Evolutionary conservation across 2,329 filamentous ascomycete species (phyloP), one percentile per base, ranked within the genome.

Genomic region (Clonostachys chloroleuca): DNA sequence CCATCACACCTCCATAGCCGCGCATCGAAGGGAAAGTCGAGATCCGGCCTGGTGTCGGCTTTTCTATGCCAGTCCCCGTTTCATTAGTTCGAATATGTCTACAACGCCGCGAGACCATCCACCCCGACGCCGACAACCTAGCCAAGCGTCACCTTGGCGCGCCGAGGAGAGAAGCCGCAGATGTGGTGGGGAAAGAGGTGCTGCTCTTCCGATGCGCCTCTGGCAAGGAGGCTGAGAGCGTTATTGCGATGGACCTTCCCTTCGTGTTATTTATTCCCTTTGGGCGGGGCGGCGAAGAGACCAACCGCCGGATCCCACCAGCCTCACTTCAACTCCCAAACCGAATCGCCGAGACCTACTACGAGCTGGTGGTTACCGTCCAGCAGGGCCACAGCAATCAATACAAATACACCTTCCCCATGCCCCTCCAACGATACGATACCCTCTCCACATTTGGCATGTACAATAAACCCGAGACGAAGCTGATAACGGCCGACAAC

Each of bases 261-360:
- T 99, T 99, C 63, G 89, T 97, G 40, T 81, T 99, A 49, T 97
- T 97, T 68, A 96, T 99, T 63, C 94, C 94, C 3, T 97, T 92
- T 62, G 92, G 92, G 37, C 83, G 91, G 56, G 89, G 90, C 43
- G 91, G 92, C 47, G 89, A 95, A 65, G 94, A 97, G 68, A 85
- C 87, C 24, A 94, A 92, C 56, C 78, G 91, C 56, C 82, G 92
- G 56, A 92, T 97, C 59, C 94, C 94, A 3, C 92, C 94, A 4
- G 92, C 94, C 34, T 96, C 90, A 55, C 69, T 99, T 58, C 89
- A 95, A 65, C 77, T 99, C 47, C 86, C 91, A 20, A 94, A 88
- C 69, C 83, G 94, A 59, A 96, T 89, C n/a, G 92, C 91, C 50
- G 94, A 99, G 73, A 99, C 94, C 42, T 96, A 79, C 65, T 99